phyloP scores from a whole-genome alignment of 192 early-diverging fungal species.

The Radiomyces spectabilis region DNA sequence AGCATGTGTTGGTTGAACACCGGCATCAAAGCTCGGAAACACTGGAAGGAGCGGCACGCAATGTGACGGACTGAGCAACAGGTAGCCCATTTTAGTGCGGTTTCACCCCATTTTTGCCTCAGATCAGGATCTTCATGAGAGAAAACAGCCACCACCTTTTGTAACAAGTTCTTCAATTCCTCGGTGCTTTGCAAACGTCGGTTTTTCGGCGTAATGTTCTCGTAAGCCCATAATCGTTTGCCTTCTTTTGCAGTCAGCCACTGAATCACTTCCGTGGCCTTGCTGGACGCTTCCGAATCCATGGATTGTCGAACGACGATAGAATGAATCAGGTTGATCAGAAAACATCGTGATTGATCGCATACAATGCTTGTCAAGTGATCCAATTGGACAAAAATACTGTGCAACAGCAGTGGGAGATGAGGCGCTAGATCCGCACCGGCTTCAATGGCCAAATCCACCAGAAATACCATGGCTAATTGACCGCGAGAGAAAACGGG shows the following conservation, averaged over 20 bases:
- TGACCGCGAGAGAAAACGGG: slow-evolving; percentile 71
- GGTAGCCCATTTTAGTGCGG: slow-evolving; percentile 76
- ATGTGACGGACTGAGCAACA: slow-evolving; percentile 77
- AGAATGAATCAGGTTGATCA: slow-evolving; percentile 72
- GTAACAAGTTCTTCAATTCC: slow-evolving; percentile 43
- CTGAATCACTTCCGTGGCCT: slow-evolving; percentile 35
- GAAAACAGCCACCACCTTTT: slow-evolving; percentile 41
- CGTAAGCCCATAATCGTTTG: slow-evolving; percentile 71
- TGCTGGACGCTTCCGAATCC: slow-evolving; percentile 40
- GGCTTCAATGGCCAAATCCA: slow-evolving; percentile 73
- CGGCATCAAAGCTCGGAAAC: slow-evolving; percentile 66
- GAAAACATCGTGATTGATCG: slow-evolving; percentile 64
- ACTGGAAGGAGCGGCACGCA: slow-evolving; percentile 83
- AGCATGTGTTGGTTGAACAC: slow-evolving; percentile 67
- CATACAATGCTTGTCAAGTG: slow-evolving; percentile 67
- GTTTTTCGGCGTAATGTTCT: slow-evolving; percentile 60
- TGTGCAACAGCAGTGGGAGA: slow-evolving; percentile 66
- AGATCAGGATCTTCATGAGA: slow-evolving; percentile 37
- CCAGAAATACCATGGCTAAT: slow-evolving; percentile 68
- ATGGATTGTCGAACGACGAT: slow-evolving; percentile 55
- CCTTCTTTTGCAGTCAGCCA: slow-evolving; percentile 60
- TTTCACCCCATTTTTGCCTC: slow-evolving; percentile 69
- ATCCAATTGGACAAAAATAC: slow-evolving; percentile 79
- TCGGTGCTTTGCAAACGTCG: slow-evolving; percentile 31
- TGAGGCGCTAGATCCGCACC: slow-evolving; percentile 53